Conservation (phyloP, 1,139 yeast genomes). For the Fermentozyma sake region DNA sequence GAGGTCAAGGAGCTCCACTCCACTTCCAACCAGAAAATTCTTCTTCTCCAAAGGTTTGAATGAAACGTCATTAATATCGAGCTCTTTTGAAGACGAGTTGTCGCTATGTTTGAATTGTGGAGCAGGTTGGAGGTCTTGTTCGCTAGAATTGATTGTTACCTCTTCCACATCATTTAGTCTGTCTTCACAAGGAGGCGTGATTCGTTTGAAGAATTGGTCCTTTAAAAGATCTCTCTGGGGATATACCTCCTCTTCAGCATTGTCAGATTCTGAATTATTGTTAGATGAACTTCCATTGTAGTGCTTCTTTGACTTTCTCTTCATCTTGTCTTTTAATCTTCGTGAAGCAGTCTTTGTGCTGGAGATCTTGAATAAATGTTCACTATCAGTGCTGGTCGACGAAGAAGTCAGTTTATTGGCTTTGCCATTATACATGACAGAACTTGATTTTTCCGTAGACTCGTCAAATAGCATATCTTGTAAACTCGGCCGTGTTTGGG, state of each 20-base stretch:
- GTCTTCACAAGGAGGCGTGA: conserved; percentile 3
- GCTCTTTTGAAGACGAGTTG: conserved; percentile 4
- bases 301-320: conserved; percentile 6
- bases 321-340: conserved; percentile 3
- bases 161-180: conserved; percentile 1
- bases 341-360: conserved; percentile 5
- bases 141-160: neutral
- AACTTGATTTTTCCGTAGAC: conserved; percentile 6
- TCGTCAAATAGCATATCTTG: conserved; percentile 11
- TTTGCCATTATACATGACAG: conserved; percentile 1
- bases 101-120: conserved; percentile 2
- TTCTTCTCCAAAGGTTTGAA: conserved; percentile 7
- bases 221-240: conserved; percentile 8
- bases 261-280: conserved; percentile 6
- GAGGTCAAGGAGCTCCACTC: too few species aligned
- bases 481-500: conserved; percentile 6
- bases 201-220: conserved; percentile 13
- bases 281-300: conserved; percentile 8
- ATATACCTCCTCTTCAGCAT: conserved; percentile 1
- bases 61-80: conserved; percentile 10
- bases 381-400: conserved; percentile 7
- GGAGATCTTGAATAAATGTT: conserved; percentile 7
- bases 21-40: neutral
- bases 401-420: conserved; percentile 7
- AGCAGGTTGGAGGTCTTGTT: conserved; percentile 2